Evolutionary conservation across 306 rosid species (phyloP), one percentile per base, ranked within the genome.

Genomic region (Sophora flavescens): DNA sequence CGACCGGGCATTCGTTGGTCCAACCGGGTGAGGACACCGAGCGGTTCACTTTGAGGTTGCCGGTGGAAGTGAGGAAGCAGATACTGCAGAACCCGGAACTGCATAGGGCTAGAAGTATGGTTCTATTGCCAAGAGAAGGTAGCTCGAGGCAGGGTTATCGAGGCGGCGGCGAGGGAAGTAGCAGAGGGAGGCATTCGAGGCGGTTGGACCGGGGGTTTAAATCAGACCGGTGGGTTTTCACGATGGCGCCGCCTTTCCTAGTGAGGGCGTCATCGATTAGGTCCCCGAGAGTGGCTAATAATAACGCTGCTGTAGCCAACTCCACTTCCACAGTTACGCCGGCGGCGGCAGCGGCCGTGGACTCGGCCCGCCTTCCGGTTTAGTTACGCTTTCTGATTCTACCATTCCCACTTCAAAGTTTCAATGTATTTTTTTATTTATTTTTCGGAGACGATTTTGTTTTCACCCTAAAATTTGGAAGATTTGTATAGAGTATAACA

Each of bases 151-250:
- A 84, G 2, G 97, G 97, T 2, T 88, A 86, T 63, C 83, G 90
- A 63, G 44, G 63, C 54, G 89, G 87, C 1, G 86, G 88, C 0
- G 95, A 86, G 0, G 93, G 91, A 11, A 95, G 91, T 36, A 87
- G 88, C 4, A 72, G 93, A 66, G 91, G 92, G 15, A 82, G 74
- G 74, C 48, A 35, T 70, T 70, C 70, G 1, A 73, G 84, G 75
- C 72, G 90, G 52, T 70, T 88, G 80, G 95, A 92, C 81, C 83
- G 86, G 48, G 66, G 68, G 0, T 33, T 79, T 3, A 93, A 87
- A 67, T 95, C 97, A 1, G 99, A 92, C 80, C 82, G 93, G 9
- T 95, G 99, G 99, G 86, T 87, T 48, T 92, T 92, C 51, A 75
- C 91, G 0, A 86, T 79, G 91, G 82, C 93, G 44, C 93, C 97